Base-by-base conservation (phyloP, 2,329 filamentous ascomycete species). In the Aspergillus spinulosporus region DNA sequence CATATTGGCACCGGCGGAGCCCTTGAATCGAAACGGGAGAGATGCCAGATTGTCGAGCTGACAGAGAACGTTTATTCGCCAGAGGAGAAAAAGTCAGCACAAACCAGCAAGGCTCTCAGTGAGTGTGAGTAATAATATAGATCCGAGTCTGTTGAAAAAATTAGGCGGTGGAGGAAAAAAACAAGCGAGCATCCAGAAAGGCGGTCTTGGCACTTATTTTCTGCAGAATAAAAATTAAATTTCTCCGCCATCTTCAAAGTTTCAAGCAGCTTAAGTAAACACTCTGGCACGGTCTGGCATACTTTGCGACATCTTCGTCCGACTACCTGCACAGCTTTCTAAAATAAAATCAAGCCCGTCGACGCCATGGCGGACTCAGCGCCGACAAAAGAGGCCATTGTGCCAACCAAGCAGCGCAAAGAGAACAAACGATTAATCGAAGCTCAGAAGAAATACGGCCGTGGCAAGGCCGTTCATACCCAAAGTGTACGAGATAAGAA, bases 401-500 rank as follows among this genome's bases (percentile, higher is more conserved):
- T 67, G 59, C 61, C 66, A 50, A 59, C 66, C 51, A 72, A 62
- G 48, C 56, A 75, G 44, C 71, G 70, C 54, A 72, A 74, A 62
- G 71, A 73, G 29, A 76, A 73, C 58, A 69, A 70, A 61, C 65
- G 69, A 58, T 56, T 77, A 8, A 66, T 69, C 31, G 75, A 78
- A 61, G 90, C 90, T 51, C 83, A 91, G 65, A 83, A 85, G 67
- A 82, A 82, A 53, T 99, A 99, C 76, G 94, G 94, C 34, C 87
- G 94, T 64, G 94, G 94, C 49, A 84, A 84, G 63, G 84, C 84
- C 60, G 88, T 96, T 64, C 82, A 88, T 57, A 81, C 87, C 45
- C 88, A 88, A 68, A 80, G 78, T 6, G 85, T 96, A 66, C 89
- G 87, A 67, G 92, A 97, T 80, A 95, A 90, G 81, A 99, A 97